Base-by-base conservation (phyloP, 2,329 filamentous ascomycete species). In the Ceratocystiopsis sp. region DNA sequence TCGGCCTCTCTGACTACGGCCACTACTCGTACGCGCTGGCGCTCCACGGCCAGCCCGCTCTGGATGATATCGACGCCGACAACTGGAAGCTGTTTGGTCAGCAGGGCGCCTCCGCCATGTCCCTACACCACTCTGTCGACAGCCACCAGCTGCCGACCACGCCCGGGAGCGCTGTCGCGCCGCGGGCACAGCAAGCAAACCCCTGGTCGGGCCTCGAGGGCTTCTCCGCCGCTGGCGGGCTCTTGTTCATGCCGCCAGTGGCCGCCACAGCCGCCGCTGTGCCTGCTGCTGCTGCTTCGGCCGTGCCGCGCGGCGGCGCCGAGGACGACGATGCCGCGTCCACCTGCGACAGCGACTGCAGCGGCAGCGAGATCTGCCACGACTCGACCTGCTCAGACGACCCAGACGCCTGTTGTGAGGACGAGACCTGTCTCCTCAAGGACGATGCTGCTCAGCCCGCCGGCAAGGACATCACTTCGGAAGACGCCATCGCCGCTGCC, bases 301-400 rank as follows among this genome's bases (percentile, higher is more conserved):
- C 25, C 10, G 25, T 11, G 9, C 25, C 25, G 10, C 6, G 25
- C 6, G 25, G 25, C 25, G 33, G 33, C 33, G 33, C 3, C 10
- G 13, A 34, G 10, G 33, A 34, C 33, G 33, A 15, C 33, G 32
- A 33, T 14, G 33, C n/a, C 16, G 46, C 45, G 38, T 49, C 47
- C 3, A 37, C 41, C 13, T 52, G 50, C 18, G 45, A 47, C n/a
- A 52, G 50, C 41, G 42, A 50, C 38, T 53, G 51, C 17, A 46
- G 45, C 7, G 29, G 40, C 15, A 50, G 47, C 10, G 42, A 47
- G 18, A 49, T 49, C 8, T 53, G 51, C 43, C 45, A 49, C 21
- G 48, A 48, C n/a, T 25, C 43, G 3, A 40, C 38, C 43, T 53
- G 52, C 41, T 40, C 41, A 7, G 43, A 50, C 12, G 43, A 50